Base-by-base conservation (phyloP, 768 basidiomycete species). In the Cubamyces sp. region DNA sequence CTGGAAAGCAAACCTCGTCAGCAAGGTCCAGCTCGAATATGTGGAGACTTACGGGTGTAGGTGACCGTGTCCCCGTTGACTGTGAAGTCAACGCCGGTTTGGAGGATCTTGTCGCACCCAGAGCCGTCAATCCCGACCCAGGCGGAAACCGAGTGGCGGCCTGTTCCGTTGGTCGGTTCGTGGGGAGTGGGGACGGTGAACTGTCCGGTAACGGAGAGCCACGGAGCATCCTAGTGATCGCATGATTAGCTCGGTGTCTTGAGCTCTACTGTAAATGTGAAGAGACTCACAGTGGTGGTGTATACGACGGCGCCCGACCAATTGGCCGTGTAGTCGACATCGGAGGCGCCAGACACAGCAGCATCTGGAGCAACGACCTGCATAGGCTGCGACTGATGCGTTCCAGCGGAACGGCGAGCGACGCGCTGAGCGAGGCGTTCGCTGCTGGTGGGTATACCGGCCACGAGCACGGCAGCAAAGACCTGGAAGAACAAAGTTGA, bases 41-140 rank as follows among this genome's bases (percentile, higher is more conserved):
- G 28, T 30, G 28, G 23, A 26, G 14, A 26, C 74, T n/a, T 28
- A 75, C 73, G 71, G 62, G 74, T 73, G 60, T 64, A 75, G 21
- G 70, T 69, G 57, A 70, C 66, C 16, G 30, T 15, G 39, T 59
- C 45, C 50, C 67, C 65, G 51, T 45, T 37, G 57, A 74, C 55
- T 26, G 66, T 75, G 69, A 77, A 73, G 67, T 75, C 75, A 40
- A 74, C 59, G 16, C 76, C 76, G 19, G 76, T 76, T 62, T 77
- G 76, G 50, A 76, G 70, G 57, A 77, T 76, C 26, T 43, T 69
- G 5, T 64, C 69, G 60, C 76, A 77, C 25, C 75, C 74, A 67
- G 73, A 73, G 39, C 76, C 76, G 60, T 75, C 75, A 49, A 76
- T 75, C 30, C 76, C 75, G 57, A 77, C 75, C 75, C 74, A 77